Conservation (phyloP, 768 basidiomycete genomes). For the Macrolepiota dolichaula region DNA sequence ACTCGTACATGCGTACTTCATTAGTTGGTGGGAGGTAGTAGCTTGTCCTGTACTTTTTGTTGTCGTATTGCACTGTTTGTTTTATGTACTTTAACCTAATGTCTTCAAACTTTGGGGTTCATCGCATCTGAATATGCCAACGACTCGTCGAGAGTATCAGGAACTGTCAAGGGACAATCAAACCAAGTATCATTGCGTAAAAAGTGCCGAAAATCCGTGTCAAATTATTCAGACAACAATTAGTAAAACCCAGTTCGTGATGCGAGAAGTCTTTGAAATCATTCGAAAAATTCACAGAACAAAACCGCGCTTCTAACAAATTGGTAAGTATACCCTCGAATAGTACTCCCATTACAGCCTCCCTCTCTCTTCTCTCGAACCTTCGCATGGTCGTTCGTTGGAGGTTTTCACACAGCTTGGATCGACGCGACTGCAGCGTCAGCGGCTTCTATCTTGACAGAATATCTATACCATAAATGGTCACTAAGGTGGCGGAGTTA, state of each 20-base stretch:
- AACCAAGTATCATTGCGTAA: neutral
- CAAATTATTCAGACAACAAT: neutral
- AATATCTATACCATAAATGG: neutral
- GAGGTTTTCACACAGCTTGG: neutral
- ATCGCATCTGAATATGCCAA: neutral
- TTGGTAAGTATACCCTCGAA: neutral
- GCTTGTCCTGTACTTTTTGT: constrained; percentile 20
- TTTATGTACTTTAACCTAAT: constrained; percentile 6
- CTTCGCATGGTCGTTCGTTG: neutral
- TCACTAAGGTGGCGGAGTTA: constrained; percentile 1
- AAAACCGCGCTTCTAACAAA: neutral
- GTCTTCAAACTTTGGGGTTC: neutral
- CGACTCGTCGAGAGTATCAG: neutral
- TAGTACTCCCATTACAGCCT: neutral
- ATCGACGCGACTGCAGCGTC: neutral
- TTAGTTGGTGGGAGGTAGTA: constrained; percentile 49
- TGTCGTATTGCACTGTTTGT: constrained; percentile 8
- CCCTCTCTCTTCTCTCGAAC: neutral
- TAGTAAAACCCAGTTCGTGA: neutral
- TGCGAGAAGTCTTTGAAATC: neutral
- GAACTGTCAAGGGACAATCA: neutral
- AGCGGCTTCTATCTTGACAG: neutral
- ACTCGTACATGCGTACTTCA: constrained; percentile 63
- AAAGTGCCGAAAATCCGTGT: constrained; percentile 4
- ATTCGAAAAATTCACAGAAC: neutral